A percentile compares a stretch with the other conserved stretches of the same genome.
Conservation (phyloP, 164 flowering plant species). For the Magnolia officinalis region DNA sequence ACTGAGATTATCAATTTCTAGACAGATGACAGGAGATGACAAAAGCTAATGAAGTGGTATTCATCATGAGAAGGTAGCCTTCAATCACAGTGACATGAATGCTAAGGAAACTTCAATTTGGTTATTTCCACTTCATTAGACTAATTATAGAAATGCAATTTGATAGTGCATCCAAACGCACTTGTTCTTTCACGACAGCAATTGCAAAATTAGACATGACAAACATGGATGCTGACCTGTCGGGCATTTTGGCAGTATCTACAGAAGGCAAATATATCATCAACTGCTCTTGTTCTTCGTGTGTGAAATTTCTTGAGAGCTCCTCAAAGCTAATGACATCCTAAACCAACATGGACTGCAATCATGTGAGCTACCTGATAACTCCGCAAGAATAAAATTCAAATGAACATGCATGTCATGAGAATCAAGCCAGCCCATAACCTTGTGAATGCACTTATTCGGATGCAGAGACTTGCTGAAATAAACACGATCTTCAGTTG, state of each 20-base stretch:
- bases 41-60: background rate
- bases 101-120: too few species aligned
- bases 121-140: too few species aligned
- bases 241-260: slow-evolving; percentile 50
- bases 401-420: background rate
- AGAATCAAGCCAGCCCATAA: background rate
- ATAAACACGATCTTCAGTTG: background rate
- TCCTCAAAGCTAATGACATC: slow-evolving; percentile 65
- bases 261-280: slow-evolving; percentile 61
- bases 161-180: background rate
- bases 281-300: slow-evolving; percentile 61
- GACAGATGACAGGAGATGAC: background rate
- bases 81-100: too few species aligned
- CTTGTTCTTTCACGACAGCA: background rate
- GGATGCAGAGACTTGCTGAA: background rate
- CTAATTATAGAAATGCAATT: too few species aligned
- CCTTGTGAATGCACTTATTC: background rate
- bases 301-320: slow-evolving; percentile 53
- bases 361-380: slow-evolving; percentile 18
- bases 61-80: background rate
- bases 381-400: background rate
- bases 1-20: background rate
- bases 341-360: slow-evolving; percentile 39
- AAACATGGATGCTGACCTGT: slow-evolving; percentile 39
- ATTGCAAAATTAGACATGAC: background rate